Evolutionary conservation across 371 early-diverging fungal genomes (phyloP), one percentile per base, ranked within the genome.

Genomic region (Actinomucor elegans): DNA sequence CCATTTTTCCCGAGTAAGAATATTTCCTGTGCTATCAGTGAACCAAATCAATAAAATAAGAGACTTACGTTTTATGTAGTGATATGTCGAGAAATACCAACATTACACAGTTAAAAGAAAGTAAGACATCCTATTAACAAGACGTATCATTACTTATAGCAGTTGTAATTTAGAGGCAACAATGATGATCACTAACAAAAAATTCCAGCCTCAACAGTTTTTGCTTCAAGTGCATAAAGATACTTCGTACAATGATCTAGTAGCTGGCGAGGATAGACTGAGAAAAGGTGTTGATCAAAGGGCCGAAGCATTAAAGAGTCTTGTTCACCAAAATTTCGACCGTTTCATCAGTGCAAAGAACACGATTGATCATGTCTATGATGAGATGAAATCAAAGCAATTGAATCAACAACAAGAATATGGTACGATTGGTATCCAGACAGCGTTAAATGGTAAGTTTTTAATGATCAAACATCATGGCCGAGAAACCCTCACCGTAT

Each of bases 271-370:
- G 18, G 76, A 88, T 28, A 65, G 77, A 3, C 74, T 97, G 28
- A 76, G 88, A 40, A 67, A 63, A 45, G 80, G 89, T 1, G 89
- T 94, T 14, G 87, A 89, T 29, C 87, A 93, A 63, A 76, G 92
- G n/a, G 82, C 88, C 1, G 94, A 94, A 52, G 87, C 90, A 0
- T 79, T 94, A 26, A 93, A 91, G 56, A 82, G 81, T 24, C 68
- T 96, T 14, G 98, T 98, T 26, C 92, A 95, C 67, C 87, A 87
- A 54, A 91, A 97, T 59, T 98, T 98, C 79, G 94, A 95, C 59
- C 89, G 94, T 35, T 98, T 98, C 66, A 96, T 98, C 10, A 88
- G 83, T 42, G 97, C 98, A 15, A 96, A 96, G 73, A 89, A 84
- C 54, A 94, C 94, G 0, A 94, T 98, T 38, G 98, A 98, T 57